Evolutionary conservation across 164 flowering plant genomes (phyloP).

Genomic region (Cinnamomum micranthum): DNA sequence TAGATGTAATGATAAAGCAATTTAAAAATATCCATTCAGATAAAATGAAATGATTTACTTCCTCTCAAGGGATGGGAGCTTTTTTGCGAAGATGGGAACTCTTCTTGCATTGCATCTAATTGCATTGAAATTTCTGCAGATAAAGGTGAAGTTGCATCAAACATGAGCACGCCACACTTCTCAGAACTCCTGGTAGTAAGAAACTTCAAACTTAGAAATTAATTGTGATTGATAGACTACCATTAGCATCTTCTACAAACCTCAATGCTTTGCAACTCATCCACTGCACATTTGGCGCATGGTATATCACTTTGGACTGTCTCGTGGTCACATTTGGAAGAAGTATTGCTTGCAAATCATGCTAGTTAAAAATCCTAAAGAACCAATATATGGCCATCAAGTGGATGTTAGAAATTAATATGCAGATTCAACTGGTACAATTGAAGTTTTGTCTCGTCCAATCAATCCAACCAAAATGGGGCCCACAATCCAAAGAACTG

Average conservation of each 20-base stretch:
- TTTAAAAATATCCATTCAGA: not conserved
- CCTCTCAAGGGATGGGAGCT: not conserved
- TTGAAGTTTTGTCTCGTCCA: not conserved
- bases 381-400: not conserved
- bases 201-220: not conserved
- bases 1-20: constrained; percentile 5
- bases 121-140: constrained; percentile 11
- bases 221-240: not conserved
- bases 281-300: not conserved
- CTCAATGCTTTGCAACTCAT: not conserved
- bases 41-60: not conserved
- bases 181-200: constrained; percentile 61
- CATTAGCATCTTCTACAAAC: not conserved
- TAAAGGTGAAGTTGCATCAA: constrained; percentile 8
- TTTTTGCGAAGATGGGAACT: not conserved
- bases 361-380: not conserved
- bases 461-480: too few relatives aligned
- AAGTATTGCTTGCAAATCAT: not conserved
- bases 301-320: not conserved
- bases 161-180: constrained; percentile 21
- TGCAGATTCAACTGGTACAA: not conserved
- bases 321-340: not conserved
- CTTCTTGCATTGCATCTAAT: constrained; percentile 3
- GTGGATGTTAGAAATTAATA: not conserved
- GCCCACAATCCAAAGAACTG: not conserved